phyloP scores from a whole-genome alignment of 176 grass and related monocot genomes.

The Themeda triandra region DNA sequence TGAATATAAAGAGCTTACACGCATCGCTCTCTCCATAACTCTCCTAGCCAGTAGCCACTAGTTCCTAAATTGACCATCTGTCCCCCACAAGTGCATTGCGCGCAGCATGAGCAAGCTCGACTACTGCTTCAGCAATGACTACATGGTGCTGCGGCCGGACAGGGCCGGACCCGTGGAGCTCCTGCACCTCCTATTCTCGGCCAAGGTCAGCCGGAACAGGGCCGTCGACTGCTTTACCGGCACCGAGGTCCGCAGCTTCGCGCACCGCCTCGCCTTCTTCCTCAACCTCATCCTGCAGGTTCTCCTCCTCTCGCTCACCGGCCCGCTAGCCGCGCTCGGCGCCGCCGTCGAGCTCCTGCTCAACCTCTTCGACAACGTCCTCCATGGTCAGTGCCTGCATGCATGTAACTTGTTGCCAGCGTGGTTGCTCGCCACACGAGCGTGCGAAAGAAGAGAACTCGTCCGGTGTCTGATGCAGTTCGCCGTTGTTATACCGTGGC shows the following conservation, averaged over 20 bases:
- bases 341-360: constrained; percentile 33
- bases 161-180: constrained; percentile 38
- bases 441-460: no score
- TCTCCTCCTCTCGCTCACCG: constrained; percentile 20
- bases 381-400: constrained; percentile 27
- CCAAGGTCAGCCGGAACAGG: constrained; percentile 43
- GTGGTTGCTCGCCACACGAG: no score
- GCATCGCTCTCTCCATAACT: no score
- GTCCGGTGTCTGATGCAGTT: neutral
- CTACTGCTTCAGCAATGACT: constrained; percentile 58
- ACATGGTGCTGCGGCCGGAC: constrained; percentile 58
- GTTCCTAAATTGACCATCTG: no score
- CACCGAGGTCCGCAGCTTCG: constrained; percentile 39
- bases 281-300: constrained; percentile 45
- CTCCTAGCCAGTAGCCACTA: no score
- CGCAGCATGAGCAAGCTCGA: constrained; percentile 50
- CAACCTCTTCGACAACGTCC: constrained; percentile 38
- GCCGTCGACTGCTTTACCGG: constrained; percentile 43
- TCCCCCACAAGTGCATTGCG: neutral
- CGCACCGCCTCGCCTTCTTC: constrained; percentile 35
- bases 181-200: constrained; percentile 51
- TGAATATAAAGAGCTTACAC: no score
- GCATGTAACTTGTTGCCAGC: neutral
- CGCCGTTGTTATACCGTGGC: neutral
- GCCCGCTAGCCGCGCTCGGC: constrained; percentile 25